phyloP scores from a whole-genome alignment of 805 yeast genomes.

The Candida chauliodis region DNA sequence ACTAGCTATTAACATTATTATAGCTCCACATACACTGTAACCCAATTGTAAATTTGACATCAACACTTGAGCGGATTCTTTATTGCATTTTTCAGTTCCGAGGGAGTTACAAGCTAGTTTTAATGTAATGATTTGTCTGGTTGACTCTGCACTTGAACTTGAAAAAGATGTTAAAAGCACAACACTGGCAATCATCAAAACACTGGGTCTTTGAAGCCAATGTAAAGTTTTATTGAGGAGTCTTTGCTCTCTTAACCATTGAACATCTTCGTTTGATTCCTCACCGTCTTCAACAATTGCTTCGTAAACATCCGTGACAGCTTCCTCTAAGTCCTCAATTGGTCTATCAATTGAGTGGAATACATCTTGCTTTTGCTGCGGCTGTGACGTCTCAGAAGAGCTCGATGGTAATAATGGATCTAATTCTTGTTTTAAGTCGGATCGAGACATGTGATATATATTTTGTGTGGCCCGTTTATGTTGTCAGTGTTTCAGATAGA shows the following conservation, averaged over 20 bases:
- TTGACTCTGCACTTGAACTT: slow-evolving; percentile 33
- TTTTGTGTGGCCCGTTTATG: too few relatives aligned
- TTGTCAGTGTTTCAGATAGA: too few relatives aligned
- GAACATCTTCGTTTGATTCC: slow-evolving; percentile 36
- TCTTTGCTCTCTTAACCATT: slow-evolving; percentile 51
- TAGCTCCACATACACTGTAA: slow-evolving; percentile 37
- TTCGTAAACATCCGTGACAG: slow-evolving; percentile 36
- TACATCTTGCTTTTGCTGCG: neutral
- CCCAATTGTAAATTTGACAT: slow-evolving; percentile 51
- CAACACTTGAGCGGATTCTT: slow-evolving; percentile 30
- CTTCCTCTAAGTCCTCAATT: slow-evolving; percentile 20
- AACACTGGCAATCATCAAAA: slow-evolving; percentile 44
- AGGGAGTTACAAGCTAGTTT: slow-evolving; percentile 28
- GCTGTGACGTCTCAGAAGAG: neutral
- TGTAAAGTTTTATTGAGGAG: slow-evolving; percentile 36
- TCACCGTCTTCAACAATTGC: slow-evolving; percentile 37
- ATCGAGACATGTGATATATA: too few relatives aligned
- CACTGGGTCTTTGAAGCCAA: slow-evolving; percentile 59
- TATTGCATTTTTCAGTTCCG: slow-evolving; percentile 24
- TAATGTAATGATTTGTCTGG: slow-evolving; percentile 35
- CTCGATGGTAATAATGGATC: slow-evolving; percentile 2
- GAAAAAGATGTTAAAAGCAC: slow-evolving; percentile 43
- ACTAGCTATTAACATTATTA: slow-evolving; percentile 48
- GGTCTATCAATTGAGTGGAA: slow-evolving; percentile 7
- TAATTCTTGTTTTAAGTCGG: neutral